Evolutionary conservation across 2,329 filamentous ascomycete species (phyloP), one percentile per base, ranked within the genome.

Genomic region (Pseudodiploospora longispora): DNA sequence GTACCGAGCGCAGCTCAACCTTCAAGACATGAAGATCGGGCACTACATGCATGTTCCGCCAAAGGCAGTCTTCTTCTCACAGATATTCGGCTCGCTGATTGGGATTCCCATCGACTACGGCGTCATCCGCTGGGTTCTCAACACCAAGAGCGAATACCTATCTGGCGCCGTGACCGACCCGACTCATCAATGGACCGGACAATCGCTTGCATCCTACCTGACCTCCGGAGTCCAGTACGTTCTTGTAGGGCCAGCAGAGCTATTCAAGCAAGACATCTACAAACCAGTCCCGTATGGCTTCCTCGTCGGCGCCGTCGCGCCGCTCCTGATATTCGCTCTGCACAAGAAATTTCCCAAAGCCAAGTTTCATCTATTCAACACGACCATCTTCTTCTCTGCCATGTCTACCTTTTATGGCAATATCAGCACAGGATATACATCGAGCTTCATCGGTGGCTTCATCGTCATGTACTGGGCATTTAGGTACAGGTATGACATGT

Each of bases 41-140:
- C 76, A 81, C 50, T 82, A 81, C 50, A 78, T 79, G 71, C 76
- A 82, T 42, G 67, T 82, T 0, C 75, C 77, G 0, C 78, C 78
- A 2, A 71, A 73, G 9, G 65, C 71, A 0, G 71, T 80, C 5
- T 81, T 82, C 62, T 77, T 80, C 56, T 75, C 74, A 2, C 78
- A 82, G 52, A 65, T 82, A 4, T 76, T 80, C 30, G 78, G 76
- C 4, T 75, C 73, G 10, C 59, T 76, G 6, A 64, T 82, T 36
- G 78, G 77, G 5, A 68, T 82, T 6, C 77, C 78, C 0, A 72
- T 81, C 50, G 79, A 82, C 55, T 82, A 81, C 43, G 76, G 67
- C 5, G 75, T 80, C 27, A 72, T 82, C 38, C 69, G 74, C 34
- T 82, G 78, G 78, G 70, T 80, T 0, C 59, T 82, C 5, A 66